Evolutionary conservation across 257 asterid genomes (phyloP).

Genomic region (Haberlea rhodopensis): DNA sequence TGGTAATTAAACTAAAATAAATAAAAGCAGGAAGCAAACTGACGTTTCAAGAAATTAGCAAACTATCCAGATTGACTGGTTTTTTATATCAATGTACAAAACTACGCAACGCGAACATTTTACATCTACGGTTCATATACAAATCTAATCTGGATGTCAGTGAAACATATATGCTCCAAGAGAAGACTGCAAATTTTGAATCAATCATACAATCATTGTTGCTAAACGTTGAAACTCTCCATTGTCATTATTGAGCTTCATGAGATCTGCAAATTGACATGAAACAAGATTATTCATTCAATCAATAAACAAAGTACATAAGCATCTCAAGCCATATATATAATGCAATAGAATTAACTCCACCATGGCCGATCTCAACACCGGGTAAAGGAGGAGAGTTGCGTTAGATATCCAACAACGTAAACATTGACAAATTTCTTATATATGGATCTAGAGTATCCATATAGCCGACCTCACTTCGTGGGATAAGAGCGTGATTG

Average conservation of each 20-base stretch:
- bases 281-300: neutral
- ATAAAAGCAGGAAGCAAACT: no score
- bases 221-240: constrained; percentile 1
- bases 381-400: no score
- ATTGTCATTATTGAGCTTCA: constrained; percentile 27
- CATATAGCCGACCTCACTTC: no score
- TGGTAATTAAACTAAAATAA: no score
- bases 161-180: constrained; percentile 17
- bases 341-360: no score
- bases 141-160: constrained; percentile 17
- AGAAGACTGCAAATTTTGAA: constrained; percentile 8
- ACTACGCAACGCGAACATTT: constrained; percentile 8
- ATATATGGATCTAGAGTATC: no score
- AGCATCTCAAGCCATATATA: neutral
- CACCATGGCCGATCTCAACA: no score
- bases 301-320: neutral
- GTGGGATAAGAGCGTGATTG: no score
- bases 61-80: no score
- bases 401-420: no score
- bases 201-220: constrained; percentile 17
- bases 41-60: no score
- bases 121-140: constrained; percentile 22
- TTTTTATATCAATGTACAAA: constrained; percentile 28
- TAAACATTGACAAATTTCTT: no score
- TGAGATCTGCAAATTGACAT: constrained; percentile 29